Percentiles rank a stretch among this genome's conserved stretches.
These are phyloP conservation scores for Arachis stenosperma DNA, from an alignment of 306 rosid genomes.

Conservation along the genomic window DNA sequence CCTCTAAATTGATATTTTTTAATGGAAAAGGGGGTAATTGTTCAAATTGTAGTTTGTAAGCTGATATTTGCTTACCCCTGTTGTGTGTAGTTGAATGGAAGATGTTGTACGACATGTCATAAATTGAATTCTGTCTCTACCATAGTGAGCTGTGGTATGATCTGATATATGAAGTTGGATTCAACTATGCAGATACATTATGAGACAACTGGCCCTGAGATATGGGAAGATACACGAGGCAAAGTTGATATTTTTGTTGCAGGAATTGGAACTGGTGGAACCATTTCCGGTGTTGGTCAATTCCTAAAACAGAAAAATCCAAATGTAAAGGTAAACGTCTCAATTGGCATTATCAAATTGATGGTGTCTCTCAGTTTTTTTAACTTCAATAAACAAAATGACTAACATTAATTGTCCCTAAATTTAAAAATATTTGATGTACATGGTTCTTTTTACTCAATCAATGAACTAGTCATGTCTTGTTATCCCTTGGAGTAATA, in stretches of 20 bases:
- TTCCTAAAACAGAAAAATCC: slow-evolving; percentile 85
- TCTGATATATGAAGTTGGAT: slow-evolving; percentile 39
- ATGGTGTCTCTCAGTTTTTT: not conserved
- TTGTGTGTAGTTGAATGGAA: slow-evolving; percentile 23
- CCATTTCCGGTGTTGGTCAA: slow-evolving; percentile 85
- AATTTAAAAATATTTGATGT: slow-evolving; percentile 8
- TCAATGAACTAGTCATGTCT: slow-evolving; percentile 11
- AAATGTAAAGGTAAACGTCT: slow-evolving; percentile 67
- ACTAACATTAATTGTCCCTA: slow-evolving; percentile 10
- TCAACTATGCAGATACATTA: slow-evolving; percentile 76
- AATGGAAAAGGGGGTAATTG: slow-evolving; percentile 24
- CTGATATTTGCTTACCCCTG: slow-evolving; percentile 10
- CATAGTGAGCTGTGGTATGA: slow-evolving; percentile 15
- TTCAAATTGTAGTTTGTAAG: slow-evolving; percentile 20
- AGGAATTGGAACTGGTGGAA: slow-evolving; percentile 99
- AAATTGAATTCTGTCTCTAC: slow-evolving; percentile 25
- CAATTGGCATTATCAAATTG: slow-evolving; percentile 18
- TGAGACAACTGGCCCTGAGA: slow-evolving; percentile 99
- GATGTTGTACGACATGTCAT: slow-evolving; percentile 31
- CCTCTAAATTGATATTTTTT: slow-evolving; percentile 6
- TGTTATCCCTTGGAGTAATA: slow-evolving; percentile 18
- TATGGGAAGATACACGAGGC: slow-evolving; percentile 98
- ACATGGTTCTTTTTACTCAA: slow-evolving; percentile 10
- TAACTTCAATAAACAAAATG: slow-evolving; percentile 24
- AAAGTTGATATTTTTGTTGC: slow-evolving; percentile 93